Percentiles rank a stretch among this genome's conserved stretches.
Evolutionary conservation across 352 stramenopile species (phyloP).

Genomic region (Aphanomyces cochlioides): DNA sequence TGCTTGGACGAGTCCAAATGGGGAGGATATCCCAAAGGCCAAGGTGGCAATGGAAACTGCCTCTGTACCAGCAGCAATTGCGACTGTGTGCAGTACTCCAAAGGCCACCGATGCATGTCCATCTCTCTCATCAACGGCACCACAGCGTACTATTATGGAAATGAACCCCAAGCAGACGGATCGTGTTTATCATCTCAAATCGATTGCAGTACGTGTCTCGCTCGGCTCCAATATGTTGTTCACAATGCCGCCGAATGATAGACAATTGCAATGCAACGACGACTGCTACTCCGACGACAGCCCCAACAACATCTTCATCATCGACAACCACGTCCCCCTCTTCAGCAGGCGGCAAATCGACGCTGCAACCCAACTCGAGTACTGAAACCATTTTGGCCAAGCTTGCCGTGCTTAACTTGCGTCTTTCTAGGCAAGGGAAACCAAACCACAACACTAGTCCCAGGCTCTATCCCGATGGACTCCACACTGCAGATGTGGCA

Average conservation of each 20-base stretch:
- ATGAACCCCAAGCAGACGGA: too few relatives aligned
- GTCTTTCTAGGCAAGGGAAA: background rate
- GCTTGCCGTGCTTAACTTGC: background rate
- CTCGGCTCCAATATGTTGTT: background rate
- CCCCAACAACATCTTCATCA: background rate
- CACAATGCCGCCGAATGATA: background rate
- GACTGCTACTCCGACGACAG: background rate
- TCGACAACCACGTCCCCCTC: background rate
- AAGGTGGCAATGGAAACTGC: background rate
- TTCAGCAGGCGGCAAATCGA: background rate
- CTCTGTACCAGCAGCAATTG: background rate
- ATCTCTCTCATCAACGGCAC: background rate
- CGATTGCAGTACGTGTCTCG: constrained; percentile 18
- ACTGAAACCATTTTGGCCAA: background rate
- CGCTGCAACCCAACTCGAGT: background rate
- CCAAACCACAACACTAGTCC: background rate
- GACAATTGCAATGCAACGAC: background rate
- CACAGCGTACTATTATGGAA: too few relatives aligned
- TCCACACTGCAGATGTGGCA: constrained; percentile 21
- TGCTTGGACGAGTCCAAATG: background rate
- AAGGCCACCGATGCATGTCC: background rate
- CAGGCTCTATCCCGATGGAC: background rate
- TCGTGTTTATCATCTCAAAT: too few relatives aligned
- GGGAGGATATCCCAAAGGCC: background rate
- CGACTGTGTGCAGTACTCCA: constrained; percentile 5